A percentile compares a stretch with the other conserved stretches of the same genome.
phyloP scores from a whole-genome alignment of 1,139 yeast genomes.

The Taphrina flavorubra region DNA sequence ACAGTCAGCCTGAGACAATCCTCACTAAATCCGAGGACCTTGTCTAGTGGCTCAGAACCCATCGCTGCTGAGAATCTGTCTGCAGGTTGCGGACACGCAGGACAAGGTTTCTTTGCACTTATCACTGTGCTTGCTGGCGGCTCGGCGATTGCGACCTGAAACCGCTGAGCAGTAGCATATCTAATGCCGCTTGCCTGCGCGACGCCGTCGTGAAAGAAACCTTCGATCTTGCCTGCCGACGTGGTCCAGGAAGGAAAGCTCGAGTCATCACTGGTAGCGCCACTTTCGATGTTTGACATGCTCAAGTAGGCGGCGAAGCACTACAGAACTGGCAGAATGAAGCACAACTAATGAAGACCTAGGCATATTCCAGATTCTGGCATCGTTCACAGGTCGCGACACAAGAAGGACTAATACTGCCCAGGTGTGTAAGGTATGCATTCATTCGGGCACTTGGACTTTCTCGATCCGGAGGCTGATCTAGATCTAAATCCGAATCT shows the following conservation, averaged over 20 bases:
- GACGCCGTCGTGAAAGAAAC: not conserved
- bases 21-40: constrained; percentile 1
- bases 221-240: constrained; percentile 10
- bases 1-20: constrained; percentile 16
- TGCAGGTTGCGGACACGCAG: constrained; percentile 12
- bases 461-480: no score
- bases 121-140: not conserved
- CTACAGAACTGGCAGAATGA: not conserved
- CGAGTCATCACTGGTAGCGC: not conserved
- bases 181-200: constrained; percentile 18
- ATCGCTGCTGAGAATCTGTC: not conserved
- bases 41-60: not conserved
- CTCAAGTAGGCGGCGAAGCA: not conserved
- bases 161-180: constrained; percentile 6
- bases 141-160: constrained; percentile 3
- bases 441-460: no score
- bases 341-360: no score
- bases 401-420: no score
- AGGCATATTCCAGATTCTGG: no score
- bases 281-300: not conserved
- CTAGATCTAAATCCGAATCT: no score
- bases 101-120: not conserved
- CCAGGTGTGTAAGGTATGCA: no score
- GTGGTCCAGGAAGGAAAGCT: not conserved
- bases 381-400: no score